These are phyloP conservation scores for Colletotrichum eleusines DNA, from an alignment of 2,329 filamentous ascomycete genomes.

Conservation along the genomic window DNA sequence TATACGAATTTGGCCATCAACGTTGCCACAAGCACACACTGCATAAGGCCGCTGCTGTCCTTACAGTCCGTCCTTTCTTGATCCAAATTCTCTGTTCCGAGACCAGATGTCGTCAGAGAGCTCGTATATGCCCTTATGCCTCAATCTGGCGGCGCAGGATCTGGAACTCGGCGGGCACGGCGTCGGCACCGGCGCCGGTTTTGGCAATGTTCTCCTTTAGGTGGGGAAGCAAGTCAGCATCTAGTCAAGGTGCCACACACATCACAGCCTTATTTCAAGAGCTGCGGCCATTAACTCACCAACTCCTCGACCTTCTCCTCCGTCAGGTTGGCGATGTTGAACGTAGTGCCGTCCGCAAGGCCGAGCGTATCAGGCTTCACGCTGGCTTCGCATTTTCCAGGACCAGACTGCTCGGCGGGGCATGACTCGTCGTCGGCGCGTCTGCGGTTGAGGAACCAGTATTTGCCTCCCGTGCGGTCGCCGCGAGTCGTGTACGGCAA, in stretches of 20 bases:
- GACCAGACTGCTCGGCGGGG: conserved; percentile 27
- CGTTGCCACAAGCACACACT: background rate
- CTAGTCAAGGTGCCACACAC: background rate
- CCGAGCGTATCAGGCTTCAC: conserved; percentile 22
- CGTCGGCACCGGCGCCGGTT: conserved; percentile 20
- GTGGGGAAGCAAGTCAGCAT: conserved; percentile 17
- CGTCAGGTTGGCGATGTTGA: conserved; percentile 24
- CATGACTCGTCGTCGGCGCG: conserved; percentile 23
- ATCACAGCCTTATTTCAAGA: background rate
- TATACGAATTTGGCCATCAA: background rate
- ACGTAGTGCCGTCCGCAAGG: conserved; percentile 30
- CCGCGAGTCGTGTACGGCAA: conserved; percentile 26
- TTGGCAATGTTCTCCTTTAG: conserved; percentile 26
- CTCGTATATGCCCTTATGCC: background rate
- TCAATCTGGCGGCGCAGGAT: conserved; percentile 1
- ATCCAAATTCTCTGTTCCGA: background rate
- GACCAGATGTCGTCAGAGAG: no score
- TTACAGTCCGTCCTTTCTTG: background rate
- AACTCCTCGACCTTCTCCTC: conserved; percentile 26
- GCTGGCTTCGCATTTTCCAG: conserved; percentile 26
- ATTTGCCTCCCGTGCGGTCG: conserved; percentile 24
- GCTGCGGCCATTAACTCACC: background rate
- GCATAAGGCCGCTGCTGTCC: background rate
- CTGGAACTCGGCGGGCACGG: conserved; percentile 32
- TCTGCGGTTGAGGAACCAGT: conserved; percentile 33